These are phyloP conservation scores for Heliosperma pusillum DNA, from an alignment of 148 eudicot genomes.

Conservation along the genomic window DNA sequence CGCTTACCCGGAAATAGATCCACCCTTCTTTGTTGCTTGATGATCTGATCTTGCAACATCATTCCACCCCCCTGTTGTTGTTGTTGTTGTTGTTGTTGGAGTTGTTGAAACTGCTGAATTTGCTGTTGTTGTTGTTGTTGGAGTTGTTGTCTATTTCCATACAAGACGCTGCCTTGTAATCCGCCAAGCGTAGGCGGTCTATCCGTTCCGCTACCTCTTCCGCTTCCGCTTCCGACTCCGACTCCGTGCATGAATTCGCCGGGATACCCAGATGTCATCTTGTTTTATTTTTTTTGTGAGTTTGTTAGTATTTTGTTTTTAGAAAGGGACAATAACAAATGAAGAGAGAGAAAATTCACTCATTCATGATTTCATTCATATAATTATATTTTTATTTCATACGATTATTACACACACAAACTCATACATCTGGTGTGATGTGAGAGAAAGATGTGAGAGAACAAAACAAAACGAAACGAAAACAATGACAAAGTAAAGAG, in stretches of 20 bases:
- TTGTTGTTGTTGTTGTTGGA: not conserved
- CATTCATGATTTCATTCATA: not conserved
- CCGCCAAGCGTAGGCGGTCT: conserved; percentile 33
- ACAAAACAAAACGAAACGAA: not conserved
- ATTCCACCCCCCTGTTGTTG: conserved; percentile 21
- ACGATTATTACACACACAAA: not conserved
- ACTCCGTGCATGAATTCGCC: conserved; percentile 40
- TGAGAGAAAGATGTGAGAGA: not conserved
- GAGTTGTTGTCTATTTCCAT: conserved; percentile 23
- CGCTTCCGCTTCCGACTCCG: conserved; percentile 26
- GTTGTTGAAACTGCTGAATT: conserved; percentile 1
- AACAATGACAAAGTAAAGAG: not conserved
- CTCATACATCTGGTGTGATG: conserved; percentile 1
- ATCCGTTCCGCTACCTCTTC: conserved; percentile 19
- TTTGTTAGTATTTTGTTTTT: conserved; percentile 3
- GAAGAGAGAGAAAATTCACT: conserved; percentile 26
- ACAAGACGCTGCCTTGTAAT: conserved; percentile 15
- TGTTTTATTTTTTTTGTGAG: too few relatives aligned
- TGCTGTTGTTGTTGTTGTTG: conserved; percentile 12
- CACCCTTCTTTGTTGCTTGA: conserved; percentile 33
- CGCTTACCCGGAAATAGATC: conserved; percentile 61
- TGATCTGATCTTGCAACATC: conserved; percentile 47
- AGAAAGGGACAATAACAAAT: conserved; percentile 19
- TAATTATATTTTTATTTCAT: too few relatives aligned
- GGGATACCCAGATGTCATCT: conserved; percentile 62